Conservation (phyloP, 352 stramenopile species). For the Pythium brachiatum region DNA sequence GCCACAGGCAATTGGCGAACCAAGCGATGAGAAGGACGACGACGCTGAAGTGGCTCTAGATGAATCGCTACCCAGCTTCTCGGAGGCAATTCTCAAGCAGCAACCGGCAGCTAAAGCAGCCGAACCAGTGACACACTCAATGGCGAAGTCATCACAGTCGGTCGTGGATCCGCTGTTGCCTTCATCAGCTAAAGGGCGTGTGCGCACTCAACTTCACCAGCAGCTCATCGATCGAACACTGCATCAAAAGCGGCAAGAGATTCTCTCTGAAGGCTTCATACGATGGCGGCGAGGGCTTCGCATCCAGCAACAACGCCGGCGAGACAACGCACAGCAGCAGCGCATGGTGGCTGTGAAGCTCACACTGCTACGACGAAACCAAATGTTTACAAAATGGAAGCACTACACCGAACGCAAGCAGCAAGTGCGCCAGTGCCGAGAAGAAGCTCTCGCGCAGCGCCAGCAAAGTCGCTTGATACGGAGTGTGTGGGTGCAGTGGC, state of each 20-base stretch:
- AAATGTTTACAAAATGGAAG: conserved; percentile 41
- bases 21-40: conserved; percentile 5
- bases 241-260: conserved; percentile 36
- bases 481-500: conserved; percentile 32
- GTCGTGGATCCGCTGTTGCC: not conserved
- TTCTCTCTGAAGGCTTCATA: conserved; percentile 40
- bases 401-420: conserved; percentile 12
- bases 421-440: conserved; percentile 13
- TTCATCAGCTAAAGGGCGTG: not conserved
- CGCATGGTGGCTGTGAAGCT: conserved; percentile 23
- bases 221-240: conserved; percentile 62
- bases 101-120: not conserved
- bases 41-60: conserved; percentile 15
- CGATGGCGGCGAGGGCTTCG: conserved; percentile 53
- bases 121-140: not conserved
- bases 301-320: conserved; percentile 44
- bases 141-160: not conserved
- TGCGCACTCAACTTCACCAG: conserved; percentile 39
- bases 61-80: conserved; percentile 37
- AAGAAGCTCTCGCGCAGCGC: conserved; percentile 49
- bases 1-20: not conserved
- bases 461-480: conserved; percentile 14
- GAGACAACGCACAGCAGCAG: conserved; percentile 31
- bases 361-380: conserved; percentile 29
- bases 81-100: conserved; percentile 24